Conservation (phyloP, 1,284 basidiomycete genomes). For the Cutaneotrichosporon sp. region DNA sequence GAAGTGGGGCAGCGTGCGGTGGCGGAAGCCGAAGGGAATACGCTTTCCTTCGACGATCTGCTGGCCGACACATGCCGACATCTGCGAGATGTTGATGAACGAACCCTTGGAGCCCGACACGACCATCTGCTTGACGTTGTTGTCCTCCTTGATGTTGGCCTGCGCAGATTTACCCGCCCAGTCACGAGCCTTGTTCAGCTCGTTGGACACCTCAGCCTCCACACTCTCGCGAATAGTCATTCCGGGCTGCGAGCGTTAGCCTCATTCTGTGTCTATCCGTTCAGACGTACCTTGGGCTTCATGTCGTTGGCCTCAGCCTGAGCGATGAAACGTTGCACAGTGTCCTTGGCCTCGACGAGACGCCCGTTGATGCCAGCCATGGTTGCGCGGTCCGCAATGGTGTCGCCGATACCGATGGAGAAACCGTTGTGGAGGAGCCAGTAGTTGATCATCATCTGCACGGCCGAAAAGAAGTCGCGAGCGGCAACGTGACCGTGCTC, state of each 20-base stretch:
- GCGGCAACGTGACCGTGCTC: slow-evolving; percentile 95
- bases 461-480: slow-evolving; percentile 87
- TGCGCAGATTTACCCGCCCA: slow-evolving; percentile 93
- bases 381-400: slow-evolving; percentile 87
- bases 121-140: slow-evolving; percentile 99
- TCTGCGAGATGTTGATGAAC: slow-evolving; percentile 99
- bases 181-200: slow-evolving; percentile 95
- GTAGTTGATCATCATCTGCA: slow-evolving; percentile 95
- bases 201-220: slow-evolving; percentile 86
- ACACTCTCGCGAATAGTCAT: slow-evolving; percentile 99
- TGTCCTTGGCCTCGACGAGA: slow-evolving; percentile 77
- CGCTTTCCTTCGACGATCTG: slow-evolving; percentile 98
- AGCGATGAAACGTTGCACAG: slow-evolving; percentile 70
- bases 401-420: slow-evolving; percentile 98
- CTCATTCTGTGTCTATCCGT: too few relatives aligned
- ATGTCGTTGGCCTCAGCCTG: slow-evolving; percentile 79
- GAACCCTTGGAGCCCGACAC: slow-evolving; percentile 98
- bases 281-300: too few relatives aligned
- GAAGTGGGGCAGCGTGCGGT: slow-evolving; percentile 95
- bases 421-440: slow-evolving; percentile 99
- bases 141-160: slow-evolving; percentile 94
- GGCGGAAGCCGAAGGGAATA: slow-evolving; percentile 97
- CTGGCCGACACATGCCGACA: slow-evolving; percentile 99
- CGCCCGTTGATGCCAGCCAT: slow-evolving; percentile 84
- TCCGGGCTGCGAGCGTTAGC: too few relatives aligned